Conservation (phyloP, 371 early-diverging fungal species). For the Neoconidiobolus thromboides region DNA sequence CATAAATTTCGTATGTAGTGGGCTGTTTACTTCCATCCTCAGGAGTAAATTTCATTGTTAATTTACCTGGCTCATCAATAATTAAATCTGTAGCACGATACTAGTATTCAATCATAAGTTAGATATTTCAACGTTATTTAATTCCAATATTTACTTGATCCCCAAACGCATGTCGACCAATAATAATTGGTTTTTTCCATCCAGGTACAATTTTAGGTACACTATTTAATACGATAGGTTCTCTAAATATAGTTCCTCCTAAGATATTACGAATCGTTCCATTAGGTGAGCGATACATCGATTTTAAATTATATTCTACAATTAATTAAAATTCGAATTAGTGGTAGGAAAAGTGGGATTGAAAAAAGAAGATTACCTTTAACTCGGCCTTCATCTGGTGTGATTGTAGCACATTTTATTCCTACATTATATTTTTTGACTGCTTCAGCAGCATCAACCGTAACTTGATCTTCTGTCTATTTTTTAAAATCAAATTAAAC, state of each 20-base stretch:
- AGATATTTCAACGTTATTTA: constrained; percentile 1
- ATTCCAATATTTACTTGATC: constrained; percentile 54
- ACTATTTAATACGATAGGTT: constrained; percentile 77
- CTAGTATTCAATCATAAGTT: constrained; percentile 16
- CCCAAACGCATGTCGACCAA: constrained; percentile 92
- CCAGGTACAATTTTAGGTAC: constrained; percentile 84
- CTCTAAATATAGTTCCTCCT: constrained; percentile 95
- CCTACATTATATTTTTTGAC: constrained; percentile 93
- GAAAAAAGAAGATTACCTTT: constrained; percentile 26
- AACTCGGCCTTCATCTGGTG: constrained; percentile 92
- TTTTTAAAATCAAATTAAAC: background rate
- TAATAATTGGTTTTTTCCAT: constrained; percentile 89
- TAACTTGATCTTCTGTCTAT: constrained; percentile 87
- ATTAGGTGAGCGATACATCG: constrained; percentile 95
- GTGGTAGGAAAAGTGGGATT: too few species aligned
- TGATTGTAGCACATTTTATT: constrained; percentile 98
- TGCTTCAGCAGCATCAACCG: constrained; percentile 88
- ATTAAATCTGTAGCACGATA: constrained; percentile 91
- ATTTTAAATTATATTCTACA: constrained; percentile 76
- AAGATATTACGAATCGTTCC: constrained; percentile 94
- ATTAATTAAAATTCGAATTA: background rate
- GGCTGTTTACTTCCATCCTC: constrained; percentile 35
- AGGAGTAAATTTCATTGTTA: constrained; percentile 77
- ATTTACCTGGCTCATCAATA: constrained; percentile 70
- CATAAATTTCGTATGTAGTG: constrained; percentile 44